Conservation (phyloP, 257 asterid genomes). For the Lantana camara region DNA sequence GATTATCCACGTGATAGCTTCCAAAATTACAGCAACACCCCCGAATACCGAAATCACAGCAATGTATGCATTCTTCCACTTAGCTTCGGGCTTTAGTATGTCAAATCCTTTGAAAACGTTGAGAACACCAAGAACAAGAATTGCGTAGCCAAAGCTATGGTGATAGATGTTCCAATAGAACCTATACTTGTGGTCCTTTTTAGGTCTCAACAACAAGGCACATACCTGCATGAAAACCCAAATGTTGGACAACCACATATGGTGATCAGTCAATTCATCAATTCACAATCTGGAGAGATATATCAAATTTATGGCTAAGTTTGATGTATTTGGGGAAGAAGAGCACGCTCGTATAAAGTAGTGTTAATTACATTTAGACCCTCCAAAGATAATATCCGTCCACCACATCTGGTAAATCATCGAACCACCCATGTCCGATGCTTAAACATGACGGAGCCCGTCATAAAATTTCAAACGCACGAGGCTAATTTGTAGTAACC, state of each 20-base stretch:
- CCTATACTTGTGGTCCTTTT: conserved; percentile 65
- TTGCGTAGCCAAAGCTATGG: conserved; percentile 51
- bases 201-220: conserved; percentile 64
- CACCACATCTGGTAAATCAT: no score
- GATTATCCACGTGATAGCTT: conserved; percentile 55
- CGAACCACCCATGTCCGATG: no score
- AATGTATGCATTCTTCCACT: conserved; percentile 56
- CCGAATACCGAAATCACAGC: conserved; percentile 45
- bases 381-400: no score
- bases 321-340: no score
- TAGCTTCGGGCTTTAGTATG: conserved; percentile 49
- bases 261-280: not conserved
- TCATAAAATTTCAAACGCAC: no score
- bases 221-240: conserved; percentile 37
- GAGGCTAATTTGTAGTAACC: no score
- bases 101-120: conserved; percentile 67
- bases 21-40: conserved; percentile 43
- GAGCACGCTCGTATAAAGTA: no score
- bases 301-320: no score
- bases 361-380: no score
- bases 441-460: no score
- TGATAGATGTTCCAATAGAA: conserved; percentile 74
- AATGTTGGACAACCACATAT: not conserved
- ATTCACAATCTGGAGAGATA: not conserved
- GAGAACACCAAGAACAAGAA: conserved; percentile 50